Evolutionary conservation across 257 asterid species (phyloP), one percentile per base, ranked within the genome.

Genomic region (Haberlea rhodopensis): DNA sequence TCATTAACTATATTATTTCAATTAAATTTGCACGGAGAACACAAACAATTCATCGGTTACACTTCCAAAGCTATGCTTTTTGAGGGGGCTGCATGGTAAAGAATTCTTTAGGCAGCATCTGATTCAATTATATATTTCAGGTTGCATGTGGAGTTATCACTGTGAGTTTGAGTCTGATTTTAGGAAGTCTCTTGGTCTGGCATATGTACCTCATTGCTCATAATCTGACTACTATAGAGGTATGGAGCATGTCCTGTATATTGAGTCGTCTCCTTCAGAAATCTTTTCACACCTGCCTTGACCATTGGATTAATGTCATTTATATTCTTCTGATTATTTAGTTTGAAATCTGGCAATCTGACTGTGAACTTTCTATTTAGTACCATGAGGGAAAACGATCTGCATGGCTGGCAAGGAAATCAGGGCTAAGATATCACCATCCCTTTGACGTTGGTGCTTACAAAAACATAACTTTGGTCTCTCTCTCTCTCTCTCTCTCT

Each of bases 141-240:
- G 49, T 84, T 22, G 70, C 76, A 23, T 82, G 85, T 66, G 96
- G 94, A 71, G 7, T 71, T 5, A 31, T 83, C 71, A 27, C 74
- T 61, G 11, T 77, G 16, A 69, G 82, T 66, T 75, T 90, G 69
- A 79, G 89, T 73, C 19, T 84, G 68, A 75, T 79, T 5, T 79
- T 94, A 27, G 96, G 95, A 73, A 75, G 83, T 32, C 87, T 94
- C 46, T 72, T 90, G 66, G 64, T 79, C 74, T 94, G 97, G 97
- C 95, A 94, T 83, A 60, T 86, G 60, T 94, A 87, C 81, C 97
- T 94, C 57, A 84, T 79, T 54, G 73, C 77, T 67, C 85, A 65
- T 72, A 94, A 94, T 74, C 73, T 86, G 92, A 94, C 97, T 53
- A 89, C 97, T 28, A 90, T 90, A 73, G 99, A 94, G 91, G 99